Conservation (phyloP, 768 basidiomycete genomes). For the Arthromyces matolae region DNA sequence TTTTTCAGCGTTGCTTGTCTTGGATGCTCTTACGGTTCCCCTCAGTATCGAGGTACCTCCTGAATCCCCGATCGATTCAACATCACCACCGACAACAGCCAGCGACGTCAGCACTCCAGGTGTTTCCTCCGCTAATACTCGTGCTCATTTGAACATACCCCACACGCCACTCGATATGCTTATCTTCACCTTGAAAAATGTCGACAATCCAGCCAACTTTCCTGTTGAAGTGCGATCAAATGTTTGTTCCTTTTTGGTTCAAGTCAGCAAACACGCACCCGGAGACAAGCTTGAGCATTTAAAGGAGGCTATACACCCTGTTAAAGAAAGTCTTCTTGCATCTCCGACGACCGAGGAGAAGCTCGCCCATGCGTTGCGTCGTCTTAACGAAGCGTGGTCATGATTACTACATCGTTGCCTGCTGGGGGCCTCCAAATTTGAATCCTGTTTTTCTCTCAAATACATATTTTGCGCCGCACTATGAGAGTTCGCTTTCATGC, state of each 20-base stretch:
- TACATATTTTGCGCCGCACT: too few species aligned
- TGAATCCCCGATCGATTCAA: slow-evolving; percentile 30
- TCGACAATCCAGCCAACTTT: slow-evolving; percentile 51
- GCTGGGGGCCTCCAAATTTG: too few species aligned
- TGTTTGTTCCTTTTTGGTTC: slow-evolving; percentile 66
- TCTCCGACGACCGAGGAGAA: slow-evolving; percentile 41
- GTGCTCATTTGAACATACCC: slow-evolving; percentile 40
- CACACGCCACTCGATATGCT: slow-evolving; percentile 68
- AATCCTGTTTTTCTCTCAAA: too few species aligned
- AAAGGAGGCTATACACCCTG: slow-evolving; percentile 47
- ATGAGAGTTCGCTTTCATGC: too few species aligned
- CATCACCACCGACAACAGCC: slow-evolving; percentile 33
- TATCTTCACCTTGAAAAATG: slow-evolving; percentile 54
- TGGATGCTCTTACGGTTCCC: slow-evolving; percentile 54
- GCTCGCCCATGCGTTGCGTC: slow-evolving; percentile 35
- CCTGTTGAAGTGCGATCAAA: slow-evolving; percentile 78
- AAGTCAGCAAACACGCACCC: slow-evolving; percentile 52
- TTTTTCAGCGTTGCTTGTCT: slow-evolving; percentile 60
- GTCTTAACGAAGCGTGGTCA: slow-evolving; percentile 40
- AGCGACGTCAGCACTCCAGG: slow-evolving; percentile 48
- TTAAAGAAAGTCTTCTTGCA: slow-evolving; percentile 49
- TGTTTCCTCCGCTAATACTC: slow-evolving; percentile 34
- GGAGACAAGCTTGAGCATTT: slow-evolving; percentile 46
- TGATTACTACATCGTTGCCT: slow-evolving; percentile 16
- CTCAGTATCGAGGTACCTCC: slow-evolving; percentile 39